Conservation (phyloP, 345 rosid genomes). For the Populus pruinosa region DNA sequence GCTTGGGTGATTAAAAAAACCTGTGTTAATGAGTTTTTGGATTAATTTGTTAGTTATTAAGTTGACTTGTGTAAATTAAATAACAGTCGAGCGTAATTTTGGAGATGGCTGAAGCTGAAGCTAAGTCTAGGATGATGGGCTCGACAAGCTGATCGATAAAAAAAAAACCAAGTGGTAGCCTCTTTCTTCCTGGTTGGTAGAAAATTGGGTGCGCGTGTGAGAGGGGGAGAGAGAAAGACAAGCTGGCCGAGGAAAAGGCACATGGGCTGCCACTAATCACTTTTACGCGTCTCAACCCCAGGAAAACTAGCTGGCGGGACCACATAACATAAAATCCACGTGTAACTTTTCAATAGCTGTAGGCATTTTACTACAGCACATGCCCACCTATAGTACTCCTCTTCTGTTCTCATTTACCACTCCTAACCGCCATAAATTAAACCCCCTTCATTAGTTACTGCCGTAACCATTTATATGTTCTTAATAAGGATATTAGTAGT, state of each 20-base stretch:
- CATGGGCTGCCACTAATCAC: slow-evolving; percentile 41
- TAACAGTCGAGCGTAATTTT: too few species aligned
- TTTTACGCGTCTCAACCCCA: slow-evolving; percentile 29
- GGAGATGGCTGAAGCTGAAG: too few species aligned
- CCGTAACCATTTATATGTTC: too few species aligned
- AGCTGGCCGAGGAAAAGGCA: slow-evolving; percentile 32
- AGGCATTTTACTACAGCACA: slow-evolving; percentile 5
- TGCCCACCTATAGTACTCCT: slow-evolving; percentile 20
- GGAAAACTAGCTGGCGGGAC: slow-evolving; percentile 23
- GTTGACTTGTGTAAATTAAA: too few species aligned
- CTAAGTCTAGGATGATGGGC: background rate
- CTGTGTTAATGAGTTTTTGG: too few species aligned
- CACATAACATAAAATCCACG: slow-evolving; percentile 37
- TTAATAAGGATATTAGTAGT: too few species aligned
- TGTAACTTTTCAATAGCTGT: slow-evolving; percentile 5
- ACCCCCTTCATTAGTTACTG: background rate
- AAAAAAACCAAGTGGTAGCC: background rate
- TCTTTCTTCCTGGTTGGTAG: background rate
- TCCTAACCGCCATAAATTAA: slow-evolving; percentile 30
- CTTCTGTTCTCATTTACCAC: background rate
- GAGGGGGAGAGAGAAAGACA: slow-evolving; percentile 9
- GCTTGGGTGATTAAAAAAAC: too few species aligned
- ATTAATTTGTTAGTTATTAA: too few species aligned
- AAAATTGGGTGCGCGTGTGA: background rate
- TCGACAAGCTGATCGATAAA: background rate